These are phyloP conservation scores for Podospora fimiseda DNA, from an alignment of 495 filamentous ascomycete genomes.

Conservation along the genomic window DNA sequence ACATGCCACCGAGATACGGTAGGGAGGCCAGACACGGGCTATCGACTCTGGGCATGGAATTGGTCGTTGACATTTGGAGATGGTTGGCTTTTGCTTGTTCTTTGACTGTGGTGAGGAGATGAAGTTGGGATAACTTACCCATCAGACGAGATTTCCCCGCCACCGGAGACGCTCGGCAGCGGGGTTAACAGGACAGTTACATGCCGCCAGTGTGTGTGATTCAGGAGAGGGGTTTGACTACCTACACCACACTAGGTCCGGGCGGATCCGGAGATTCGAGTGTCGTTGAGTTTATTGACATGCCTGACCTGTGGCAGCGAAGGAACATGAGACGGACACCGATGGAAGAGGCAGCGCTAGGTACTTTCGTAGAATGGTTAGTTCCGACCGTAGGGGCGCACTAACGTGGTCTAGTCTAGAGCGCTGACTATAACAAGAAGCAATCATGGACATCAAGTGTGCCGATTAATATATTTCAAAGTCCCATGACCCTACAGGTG, in stretches of 20 bases:
- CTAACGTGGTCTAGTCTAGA: constrained; percentile 14
- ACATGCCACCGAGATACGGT: neutral
- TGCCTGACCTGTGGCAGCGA: neutral
- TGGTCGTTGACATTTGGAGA: neutral
- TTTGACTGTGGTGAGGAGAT: neutral
- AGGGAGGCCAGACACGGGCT: neutral
- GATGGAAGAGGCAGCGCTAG: neutral
- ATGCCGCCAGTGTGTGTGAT: neutral
- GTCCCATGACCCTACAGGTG: constrained; percentile 15
- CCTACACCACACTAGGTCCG: neutral
- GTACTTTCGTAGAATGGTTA: too few relatives aligned
- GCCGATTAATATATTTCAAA: constrained; percentile 23
- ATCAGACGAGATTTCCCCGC: neutral
- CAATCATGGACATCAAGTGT: constrained; percentile 4
- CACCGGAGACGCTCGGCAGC: neutral
- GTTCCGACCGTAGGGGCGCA: neutral
- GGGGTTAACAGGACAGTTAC: neutral
- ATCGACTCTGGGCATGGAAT: neutral
- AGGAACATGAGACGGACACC: neutral
- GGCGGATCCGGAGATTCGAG: neutral
- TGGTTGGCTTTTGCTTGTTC: too few relatives aligned
- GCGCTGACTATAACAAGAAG: neutral
- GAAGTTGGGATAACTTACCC: too few relatives aligned
- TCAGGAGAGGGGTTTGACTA: neutral
- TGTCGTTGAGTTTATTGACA: neutral